These are phyloP conservation scores for Drechmeria coniospora DNA, from an alignment of 2,329 filamentous ascomycete genomes.

Conservation along the genomic window DNA sequence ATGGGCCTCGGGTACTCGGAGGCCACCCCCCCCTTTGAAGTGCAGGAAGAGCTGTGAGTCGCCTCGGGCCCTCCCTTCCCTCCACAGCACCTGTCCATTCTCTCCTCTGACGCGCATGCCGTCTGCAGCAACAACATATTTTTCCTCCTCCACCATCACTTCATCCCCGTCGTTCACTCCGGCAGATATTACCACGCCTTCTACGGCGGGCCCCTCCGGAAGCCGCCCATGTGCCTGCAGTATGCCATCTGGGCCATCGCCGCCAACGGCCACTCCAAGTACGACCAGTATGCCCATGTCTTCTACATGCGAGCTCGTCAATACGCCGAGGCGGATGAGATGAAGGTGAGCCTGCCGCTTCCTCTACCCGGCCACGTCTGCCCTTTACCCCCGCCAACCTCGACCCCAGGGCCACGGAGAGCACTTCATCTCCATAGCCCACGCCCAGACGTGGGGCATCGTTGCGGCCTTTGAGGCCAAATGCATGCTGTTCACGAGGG, in stretches of 20 bases:
- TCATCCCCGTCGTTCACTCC: slow-evolving; percentile 64
- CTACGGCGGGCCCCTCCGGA: slow-evolving; percentile 54
- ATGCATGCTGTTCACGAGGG: slow-evolving; percentile 68
- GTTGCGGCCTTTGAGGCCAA: slow-evolving; percentile 70
- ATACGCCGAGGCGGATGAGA: slow-evolving; percentile 71
- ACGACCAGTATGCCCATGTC: slow-evolving; percentile 53
- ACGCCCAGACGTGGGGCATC: slow-evolving; percentile 68
- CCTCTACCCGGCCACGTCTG: not conserved
- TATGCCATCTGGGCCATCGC: slow-evolving; percentile 84
- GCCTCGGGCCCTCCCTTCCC: no score
- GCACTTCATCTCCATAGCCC: slow-evolving; percentile 59
- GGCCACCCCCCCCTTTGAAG: slow-evolving; percentile 58
- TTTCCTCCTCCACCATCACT: slow-evolving; percentile 59
- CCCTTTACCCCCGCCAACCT: slow-evolving; percentile 1
- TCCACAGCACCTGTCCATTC: not conserved
- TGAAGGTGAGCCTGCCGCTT: slow-evolving; percentile 38
- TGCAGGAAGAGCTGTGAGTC: slow-evolving; percentile 68
- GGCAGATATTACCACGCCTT: slow-evolving; percentile 61
- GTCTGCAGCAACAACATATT: slow-evolving; percentile 49
- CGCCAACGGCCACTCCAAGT: slow-evolving; percentile 56
- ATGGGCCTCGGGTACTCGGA: slow-evolving; percentile 72
- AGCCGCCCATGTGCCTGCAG: slow-evolving; percentile 67
- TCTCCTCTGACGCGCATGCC: slow-evolving; percentile 1
- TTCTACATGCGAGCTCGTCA: slow-evolving; percentile 74
- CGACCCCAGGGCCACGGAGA: slow-evolving; percentile 52